Evolutionary conservation across 352 stramenopile genomes (phyloP).

Genomic region (Globisporangium acanthophoron): DNA sequence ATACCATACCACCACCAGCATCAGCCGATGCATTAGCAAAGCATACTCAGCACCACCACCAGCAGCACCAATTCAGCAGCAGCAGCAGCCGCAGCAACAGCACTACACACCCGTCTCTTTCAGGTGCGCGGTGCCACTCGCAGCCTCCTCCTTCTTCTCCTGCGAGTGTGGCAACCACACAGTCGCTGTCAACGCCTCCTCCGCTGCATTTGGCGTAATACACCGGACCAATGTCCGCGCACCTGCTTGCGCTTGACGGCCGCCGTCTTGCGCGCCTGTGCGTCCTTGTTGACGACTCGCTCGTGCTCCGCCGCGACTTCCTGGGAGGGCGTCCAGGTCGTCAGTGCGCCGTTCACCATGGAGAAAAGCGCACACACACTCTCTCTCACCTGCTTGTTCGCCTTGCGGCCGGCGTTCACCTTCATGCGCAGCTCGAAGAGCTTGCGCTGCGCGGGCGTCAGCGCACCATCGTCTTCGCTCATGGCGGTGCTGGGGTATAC

Average conservation of each 20-base stretch:
- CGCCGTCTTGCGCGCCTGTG: constrained; percentile 56
- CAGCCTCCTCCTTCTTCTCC: constrained; percentile 45
- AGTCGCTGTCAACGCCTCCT: not conserved
- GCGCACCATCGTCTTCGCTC: constrained; percentile 37
- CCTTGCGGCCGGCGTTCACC: constrained; percentile 73
- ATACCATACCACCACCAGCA: no score
- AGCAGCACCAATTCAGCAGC: no score
- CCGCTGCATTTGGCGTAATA: no score
- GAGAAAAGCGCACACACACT: not conserved
- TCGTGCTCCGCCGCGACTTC: constrained; percentile 71
- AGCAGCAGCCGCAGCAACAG: no score
- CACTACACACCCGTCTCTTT: constrained; percentile 48
- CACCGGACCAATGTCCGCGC: not conserved
- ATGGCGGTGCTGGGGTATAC: constrained; percentile 9
- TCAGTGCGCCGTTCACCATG: not conserved
- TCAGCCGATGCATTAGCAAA: not conserved
- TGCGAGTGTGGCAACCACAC: constrained; percentile 6
- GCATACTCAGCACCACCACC: not conserved
- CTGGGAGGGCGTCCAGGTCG: constrained; percentile 15
- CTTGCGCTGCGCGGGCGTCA: constrained; percentile 75
- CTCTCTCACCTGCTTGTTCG: constrained; percentile 61
- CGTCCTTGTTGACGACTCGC: constrained; percentile 57
- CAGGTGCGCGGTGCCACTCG: constrained; percentile 47
- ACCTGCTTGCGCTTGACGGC: constrained; percentile 53
- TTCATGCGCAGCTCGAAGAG: constrained; percentile 86